phyloP scores from a whole-genome alignment of 257 asterid species.

The Primulina tabacum region DNA sequence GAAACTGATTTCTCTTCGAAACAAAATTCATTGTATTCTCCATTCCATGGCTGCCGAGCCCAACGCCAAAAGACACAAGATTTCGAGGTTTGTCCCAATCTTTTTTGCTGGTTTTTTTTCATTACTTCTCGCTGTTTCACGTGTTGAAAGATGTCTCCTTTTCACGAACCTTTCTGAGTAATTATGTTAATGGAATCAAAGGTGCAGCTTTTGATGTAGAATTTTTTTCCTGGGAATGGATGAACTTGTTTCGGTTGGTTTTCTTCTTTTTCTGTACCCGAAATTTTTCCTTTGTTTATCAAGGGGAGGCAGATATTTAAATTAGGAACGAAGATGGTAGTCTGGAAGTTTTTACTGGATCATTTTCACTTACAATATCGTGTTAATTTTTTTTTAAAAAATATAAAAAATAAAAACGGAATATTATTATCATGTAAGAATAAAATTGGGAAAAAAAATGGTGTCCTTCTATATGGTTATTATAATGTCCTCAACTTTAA shows the following conservation, averaged over 20 bases:
- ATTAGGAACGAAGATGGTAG: neutral
- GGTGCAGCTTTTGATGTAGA: conserved; percentile 23
- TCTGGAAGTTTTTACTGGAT: neutral
- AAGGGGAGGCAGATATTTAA: neutral
- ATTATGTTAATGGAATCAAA: conserved; percentile 1
- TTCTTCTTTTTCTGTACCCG: no score
- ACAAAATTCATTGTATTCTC: conserved; percentile 11
- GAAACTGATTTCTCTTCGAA: no score
- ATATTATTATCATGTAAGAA: no score
- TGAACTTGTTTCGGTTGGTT: neutral
- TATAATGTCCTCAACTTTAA: no score
- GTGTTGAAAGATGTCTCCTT: neutral
- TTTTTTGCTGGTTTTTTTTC: neutral
- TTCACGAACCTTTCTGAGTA: neutral
- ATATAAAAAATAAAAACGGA: no score
- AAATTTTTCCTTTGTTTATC: neutral
- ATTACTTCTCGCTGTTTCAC: neutral
- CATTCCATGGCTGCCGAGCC: conserved; percentile 49
- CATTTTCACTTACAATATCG: neutral
- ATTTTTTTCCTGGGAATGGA: conserved; percentile 7
- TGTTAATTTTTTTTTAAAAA: no score
- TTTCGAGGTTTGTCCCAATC: conserved; percentile 42
- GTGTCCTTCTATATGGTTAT: no score
- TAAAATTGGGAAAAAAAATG: no score
- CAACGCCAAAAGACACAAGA: conserved; percentile 48